Percentiles rank a stretch among this genome's conserved stretches.
phyloP scores from a whole-genome alignment of 2,329 filamentous ascomycete genomes.

The Geoglossum cookeanum region DNA sequence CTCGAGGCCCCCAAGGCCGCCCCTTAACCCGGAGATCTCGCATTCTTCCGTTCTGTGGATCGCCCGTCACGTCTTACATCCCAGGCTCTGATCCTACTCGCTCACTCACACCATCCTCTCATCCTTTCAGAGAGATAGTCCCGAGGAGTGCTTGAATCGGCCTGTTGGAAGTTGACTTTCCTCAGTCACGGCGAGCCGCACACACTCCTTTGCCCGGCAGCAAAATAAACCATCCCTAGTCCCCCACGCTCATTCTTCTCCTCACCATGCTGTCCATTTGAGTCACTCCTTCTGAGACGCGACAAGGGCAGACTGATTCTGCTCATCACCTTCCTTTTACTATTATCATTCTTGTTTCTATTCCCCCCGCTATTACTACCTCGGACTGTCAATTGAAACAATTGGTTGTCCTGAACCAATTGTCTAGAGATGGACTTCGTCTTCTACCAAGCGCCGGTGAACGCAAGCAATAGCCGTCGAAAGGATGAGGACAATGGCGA shows the following conservation, averaged over 20 bases:
- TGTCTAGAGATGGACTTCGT: slow-evolving; percentile 2
- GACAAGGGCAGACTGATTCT: not conserved
- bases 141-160: not conserved
- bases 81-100: not conserved
- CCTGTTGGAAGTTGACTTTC: not conserved
- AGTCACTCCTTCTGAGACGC: not conserved
- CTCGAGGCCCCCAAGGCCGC: not conserved
- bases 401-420: not conserved
- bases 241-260: not conserved
- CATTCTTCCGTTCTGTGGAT: slow-evolving; percentile 1
- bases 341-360: not conserved
- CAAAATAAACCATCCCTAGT: not conserved
- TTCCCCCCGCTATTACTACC: no score
- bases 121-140: not conserved
- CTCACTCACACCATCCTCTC: not conserved
- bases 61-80: not conserved
- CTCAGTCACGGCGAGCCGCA: not conserved
- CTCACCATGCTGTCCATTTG: not conserved
- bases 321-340: not conserved
- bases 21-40: slow-evolving; percentile 2
- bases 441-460: slow-evolving; percentile 1
- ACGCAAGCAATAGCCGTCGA: not conserved
- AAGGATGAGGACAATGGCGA: not conserved
- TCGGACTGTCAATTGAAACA: not conserved
- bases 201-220: not conserved